These are phyloP conservation scores for Mortierella antarctica DNA, from an alignment of 192 early-diverging fungal genomes.

Conservation along the genomic window DNA sequence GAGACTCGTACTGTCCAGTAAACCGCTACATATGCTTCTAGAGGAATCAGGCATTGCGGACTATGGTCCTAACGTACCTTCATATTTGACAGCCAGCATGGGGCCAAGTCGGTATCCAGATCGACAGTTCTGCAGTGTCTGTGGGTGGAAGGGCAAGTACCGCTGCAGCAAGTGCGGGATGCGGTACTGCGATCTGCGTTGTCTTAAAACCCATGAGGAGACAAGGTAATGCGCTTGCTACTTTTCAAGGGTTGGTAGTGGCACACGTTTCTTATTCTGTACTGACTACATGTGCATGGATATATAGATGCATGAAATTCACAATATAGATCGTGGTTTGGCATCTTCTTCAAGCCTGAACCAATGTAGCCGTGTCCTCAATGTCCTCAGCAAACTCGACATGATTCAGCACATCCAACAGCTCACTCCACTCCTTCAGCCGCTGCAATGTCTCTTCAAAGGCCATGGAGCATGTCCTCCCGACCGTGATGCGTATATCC, in stretches of 20 bases:
- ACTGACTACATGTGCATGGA: not conserved
- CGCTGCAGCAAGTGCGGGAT: conserved; percentile 74
- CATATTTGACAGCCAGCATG: conserved; percentile 53
- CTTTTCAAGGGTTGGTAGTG: too few relatives aligned
- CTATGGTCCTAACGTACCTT: conserved; percentile 1
- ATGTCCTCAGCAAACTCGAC: conserved; percentile 32
- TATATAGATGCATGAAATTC: conserved; percentile 51
- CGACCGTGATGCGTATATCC: not conserved
- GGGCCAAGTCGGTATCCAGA: conserved; percentile 51
- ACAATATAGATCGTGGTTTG: conserved; percentile 21
- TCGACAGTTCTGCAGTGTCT: conserved; percentile 73
- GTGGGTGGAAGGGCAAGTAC: conserved; percentile 71
- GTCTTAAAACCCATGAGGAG: conserved; percentile 68
- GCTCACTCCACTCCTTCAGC: conserved; percentile 34
- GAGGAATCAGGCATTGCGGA: conserved; percentile 29
- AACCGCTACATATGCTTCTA: conserved; percentile 34
- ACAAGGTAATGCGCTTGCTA: conserved; percentile 57
- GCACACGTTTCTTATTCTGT: not conserved
- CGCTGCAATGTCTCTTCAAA: conserved; percentile 28
- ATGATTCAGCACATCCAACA: conserved; percentile 43
- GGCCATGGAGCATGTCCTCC: conserved; percentile 27
- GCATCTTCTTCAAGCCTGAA: not conserved
- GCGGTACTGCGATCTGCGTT: conserved; percentile 71
- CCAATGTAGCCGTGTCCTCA: conserved; percentile 4
- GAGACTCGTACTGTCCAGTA: conserved; percentile 27